Conservation (phyloP, 2,329 filamentous ascomycete genomes). For the Paracamarosporium sp. region DNA sequence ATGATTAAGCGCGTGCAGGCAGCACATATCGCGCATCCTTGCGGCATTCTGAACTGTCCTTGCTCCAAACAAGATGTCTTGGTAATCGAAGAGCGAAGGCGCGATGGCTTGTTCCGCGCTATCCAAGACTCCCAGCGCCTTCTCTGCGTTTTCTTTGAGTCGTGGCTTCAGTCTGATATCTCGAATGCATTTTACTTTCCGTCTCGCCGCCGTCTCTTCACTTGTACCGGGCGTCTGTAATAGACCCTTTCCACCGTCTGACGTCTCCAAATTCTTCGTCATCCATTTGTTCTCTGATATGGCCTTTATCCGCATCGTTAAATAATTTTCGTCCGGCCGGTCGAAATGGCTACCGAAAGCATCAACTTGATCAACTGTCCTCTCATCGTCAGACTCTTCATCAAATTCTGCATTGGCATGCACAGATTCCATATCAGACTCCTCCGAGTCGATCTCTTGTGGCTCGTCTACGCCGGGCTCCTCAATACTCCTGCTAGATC, state of each 20-base stretch:
- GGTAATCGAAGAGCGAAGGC: slow-evolving; percentile 79
- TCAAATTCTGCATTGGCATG: not conserved
- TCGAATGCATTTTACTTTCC: slow-evolving; percentile 28
- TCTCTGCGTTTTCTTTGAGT: slow-evolving; percentile 36
- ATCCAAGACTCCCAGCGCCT: slow-evolving; percentile 59
- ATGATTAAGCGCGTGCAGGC: slow-evolving; percentile 89
- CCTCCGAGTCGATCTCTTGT: slow-evolving; percentile 24
- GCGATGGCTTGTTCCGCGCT: slow-evolving; percentile 70
- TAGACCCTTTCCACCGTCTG: slow-evolving; percentile 34
- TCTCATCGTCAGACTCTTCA: slow-evolving; percentile 49
- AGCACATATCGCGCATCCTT: slow-evolving; percentile 73
- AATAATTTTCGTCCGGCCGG: slow-evolving; percentile 66
- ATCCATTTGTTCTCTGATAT: slow-evolving; percentile 58
- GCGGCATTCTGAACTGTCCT: slow-evolving; percentile 73
- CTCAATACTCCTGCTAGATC: not conserved
- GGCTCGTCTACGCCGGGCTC: slow-evolving; percentile 27
- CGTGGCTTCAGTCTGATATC: slow-evolving; percentile 43
- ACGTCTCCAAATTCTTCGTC: slow-evolving; percentile 43
- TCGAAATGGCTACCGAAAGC: slow-evolving; percentile 85
- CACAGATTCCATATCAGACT: slow-evolving; percentile 43
- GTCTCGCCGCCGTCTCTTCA: slow-evolving; percentile 22
- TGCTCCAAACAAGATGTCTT: slow-evolving; percentile 78
- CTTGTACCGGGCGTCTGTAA: slow-evolving; percentile 32
- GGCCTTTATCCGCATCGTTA: slow-evolving; percentile 60
- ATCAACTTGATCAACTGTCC: slow-evolving; percentile 55